Conservation (phyloP, 2,329 filamentous ascomycete species). For the Trichoderma simmonsii region DNA sequence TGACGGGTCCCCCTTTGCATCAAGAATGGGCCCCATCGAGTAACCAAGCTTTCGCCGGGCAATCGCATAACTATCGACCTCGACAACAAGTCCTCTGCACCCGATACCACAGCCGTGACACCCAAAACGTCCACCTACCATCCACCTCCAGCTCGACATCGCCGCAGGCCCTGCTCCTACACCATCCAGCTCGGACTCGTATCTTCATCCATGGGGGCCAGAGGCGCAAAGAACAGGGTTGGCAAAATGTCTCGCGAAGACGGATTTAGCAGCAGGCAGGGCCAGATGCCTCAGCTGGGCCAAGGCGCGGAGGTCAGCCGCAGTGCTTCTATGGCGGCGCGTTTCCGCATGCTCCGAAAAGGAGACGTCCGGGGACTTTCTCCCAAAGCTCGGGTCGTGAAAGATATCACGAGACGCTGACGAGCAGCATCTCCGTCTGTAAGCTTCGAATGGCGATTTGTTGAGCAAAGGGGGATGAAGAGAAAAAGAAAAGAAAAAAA, state of each 20-base stretch:
- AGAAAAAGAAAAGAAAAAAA: conserved; percentile 30
- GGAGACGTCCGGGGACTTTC: conserved; percentile 98
- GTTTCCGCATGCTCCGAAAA: conserved; percentile 72
- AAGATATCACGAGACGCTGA: conserved; percentile 34
- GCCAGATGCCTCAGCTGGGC: conserved; percentile 40
- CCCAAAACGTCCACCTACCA: conserved; percentile 48
- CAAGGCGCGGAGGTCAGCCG: conserved; percentile 73
- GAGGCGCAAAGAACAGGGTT: conserved; percentile 36
- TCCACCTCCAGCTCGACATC: conserved; percentile 29
- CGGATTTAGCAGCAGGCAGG: conserved; percentile 47
- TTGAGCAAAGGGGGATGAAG: conserved; percentile 81
- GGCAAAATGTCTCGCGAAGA: conserved; percentile 14
- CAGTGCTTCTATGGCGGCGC: conserved; percentile 99
- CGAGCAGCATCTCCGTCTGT: conserved; percentile 67
- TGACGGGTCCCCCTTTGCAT: conserved; percentile 72
- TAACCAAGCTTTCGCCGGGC: conserved; percentile 67
- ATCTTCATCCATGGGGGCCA: conserved; percentile 75
- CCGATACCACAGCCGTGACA: conserved; percentile 39
- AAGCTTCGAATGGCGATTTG: conserved; percentile 99
- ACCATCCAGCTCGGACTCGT: conserved; percentile 63
- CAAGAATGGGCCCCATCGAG: conserved; percentile 99
- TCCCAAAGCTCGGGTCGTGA: conserved; percentile 75
- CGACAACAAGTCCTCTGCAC: conserved; percentile 76
- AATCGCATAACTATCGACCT: conserved; percentile 99
- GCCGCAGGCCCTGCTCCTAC: conserved; percentile 13